Conservation (phyloP, 352 stramenopile genomes). For the Globisporangium paroecandrum region DNA sequence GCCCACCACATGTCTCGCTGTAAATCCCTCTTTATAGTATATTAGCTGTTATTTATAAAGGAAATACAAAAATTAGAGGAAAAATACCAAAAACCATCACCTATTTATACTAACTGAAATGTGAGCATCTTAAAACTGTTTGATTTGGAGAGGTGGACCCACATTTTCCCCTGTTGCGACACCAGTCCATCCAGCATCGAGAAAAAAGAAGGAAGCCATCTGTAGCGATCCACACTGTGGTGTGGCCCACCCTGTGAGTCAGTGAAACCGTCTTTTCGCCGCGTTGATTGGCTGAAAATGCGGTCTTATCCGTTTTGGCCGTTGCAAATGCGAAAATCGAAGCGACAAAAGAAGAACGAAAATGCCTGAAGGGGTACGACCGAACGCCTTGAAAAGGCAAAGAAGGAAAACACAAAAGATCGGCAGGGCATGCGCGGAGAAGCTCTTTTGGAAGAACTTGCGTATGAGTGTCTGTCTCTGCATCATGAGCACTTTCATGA, state of each 20-base stretch:
- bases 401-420: background rate
- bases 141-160: background rate
- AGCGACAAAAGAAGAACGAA: slow-evolving; percentile 4
- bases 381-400: background rate
- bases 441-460: background rate
- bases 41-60: background rate
- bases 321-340: slow-evolving; percentile 11
- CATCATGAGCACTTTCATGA: background rate
- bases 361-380: slow-evolving; percentile 4
- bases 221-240: background rate
- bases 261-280: background rate
- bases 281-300: background rate
- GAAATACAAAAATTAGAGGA: background rate
- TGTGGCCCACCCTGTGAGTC: background rate
- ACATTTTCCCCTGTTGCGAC: background rate
- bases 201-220: slow-evolving; percentile 18
- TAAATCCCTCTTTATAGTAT: background rate
- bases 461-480: background rate
- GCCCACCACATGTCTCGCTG: background rate
- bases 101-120: too few relatives aligned
- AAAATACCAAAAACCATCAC: background rate
- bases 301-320: slow-evolving; percentile 1
- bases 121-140: too few relatives aligned
- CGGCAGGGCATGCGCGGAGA: background rate
- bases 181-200: background rate